A percentile compares a stretch with the other conserved stretches of the same genome.
Conservation (phyloP, 1,284 basidiomycete species). For the Pseudozyma sp. region DNA sequence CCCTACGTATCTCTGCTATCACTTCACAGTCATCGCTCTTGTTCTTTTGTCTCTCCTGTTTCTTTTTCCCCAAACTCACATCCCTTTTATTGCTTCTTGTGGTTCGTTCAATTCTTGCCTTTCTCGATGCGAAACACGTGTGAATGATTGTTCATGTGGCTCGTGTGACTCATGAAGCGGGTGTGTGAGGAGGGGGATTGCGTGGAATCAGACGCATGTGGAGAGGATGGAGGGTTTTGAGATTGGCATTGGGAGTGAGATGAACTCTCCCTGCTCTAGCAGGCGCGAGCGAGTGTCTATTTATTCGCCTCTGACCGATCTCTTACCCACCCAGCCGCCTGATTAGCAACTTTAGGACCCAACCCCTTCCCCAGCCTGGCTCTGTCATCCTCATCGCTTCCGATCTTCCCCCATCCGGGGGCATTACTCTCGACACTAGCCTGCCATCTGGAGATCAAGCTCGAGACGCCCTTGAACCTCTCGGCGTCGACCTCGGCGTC, state of each 20-base stretch:
- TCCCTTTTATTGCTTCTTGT: neutral
- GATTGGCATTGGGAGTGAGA: too few species aligned
- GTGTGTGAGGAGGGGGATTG: too few species aligned
- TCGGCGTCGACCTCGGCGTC: slow-evolving; percentile 17
- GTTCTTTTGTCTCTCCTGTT: slow-evolving; percentile 3
- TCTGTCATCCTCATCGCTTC: slow-evolving; percentile 8
- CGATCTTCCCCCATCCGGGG: slow-evolving; percentile 54
- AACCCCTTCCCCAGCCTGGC: slow-evolving; percentile 5
- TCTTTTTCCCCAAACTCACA: neutral
- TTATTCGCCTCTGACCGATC: neutral
- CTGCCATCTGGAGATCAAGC: slow-evolving; percentile 48
- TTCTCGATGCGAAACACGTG: too few species aligned
- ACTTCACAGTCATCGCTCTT: neutral
- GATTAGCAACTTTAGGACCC: slow-evolving; percentile 16
- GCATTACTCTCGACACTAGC: slow-evolving; percentile 48
- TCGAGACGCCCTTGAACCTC: slow-evolving; percentile 41
- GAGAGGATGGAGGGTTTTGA: too few species aligned
- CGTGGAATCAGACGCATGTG: too few species aligned
- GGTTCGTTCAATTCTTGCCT: too few species aligned
- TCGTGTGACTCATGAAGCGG: too few species aligned
- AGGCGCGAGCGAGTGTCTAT: too few species aligned
- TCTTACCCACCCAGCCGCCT: slow-evolving; percentile 13
- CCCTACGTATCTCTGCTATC: neutral
- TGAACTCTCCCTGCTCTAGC: too few species aligned
- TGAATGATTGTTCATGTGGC: too few species aligned